A percentile compares a stretch with the other conserved stretches of the same genome.
Evolutionary conservation across 2,329 filamentous ascomycete species (phyloP).

Genomic region (Stemphylium beticola): DNA sequence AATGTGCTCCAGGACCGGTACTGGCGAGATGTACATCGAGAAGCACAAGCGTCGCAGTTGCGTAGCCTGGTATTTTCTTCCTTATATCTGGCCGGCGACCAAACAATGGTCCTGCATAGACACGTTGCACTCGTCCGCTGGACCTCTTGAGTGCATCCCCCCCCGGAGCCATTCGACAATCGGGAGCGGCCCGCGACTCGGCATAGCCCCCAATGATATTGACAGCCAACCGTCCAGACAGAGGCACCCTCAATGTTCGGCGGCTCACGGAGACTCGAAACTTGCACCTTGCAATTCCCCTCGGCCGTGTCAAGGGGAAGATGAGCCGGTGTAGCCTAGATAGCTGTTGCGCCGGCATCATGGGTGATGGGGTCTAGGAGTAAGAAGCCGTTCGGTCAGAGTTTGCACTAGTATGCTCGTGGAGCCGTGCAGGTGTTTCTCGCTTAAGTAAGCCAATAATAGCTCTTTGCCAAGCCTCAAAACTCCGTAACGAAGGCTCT

Average conservation of each 20-base stretch:
- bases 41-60: constrained; percentile 10
- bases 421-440: not conserved
- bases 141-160: constrained; percentile 13
- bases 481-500: constrained; percentile 1
- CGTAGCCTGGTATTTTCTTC: constrained; percentile 1
- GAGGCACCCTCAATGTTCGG: not conserved
- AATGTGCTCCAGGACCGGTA: constrained; percentile 8
- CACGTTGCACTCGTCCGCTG: constrained; percentile 18
- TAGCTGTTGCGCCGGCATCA: constrained; percentile 10
- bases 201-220: constrained; percentile 13
- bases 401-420: constrained; percentile 13
- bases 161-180: constrained; percentile 11
- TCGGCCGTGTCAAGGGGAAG: constrained; percentile 5
- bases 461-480: not conserved
- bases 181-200: constrained; percentile 16
- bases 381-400: constrained; percentile 9
- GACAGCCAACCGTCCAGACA: not conserved
- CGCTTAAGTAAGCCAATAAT: constrained; percentile 7
- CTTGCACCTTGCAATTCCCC: not conserved
- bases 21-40: constrained; percentile 7
- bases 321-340: not conserved
- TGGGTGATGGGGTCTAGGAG: constrained; percentile 5
- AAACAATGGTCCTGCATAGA: constrained; percentile 19
- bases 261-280: not conserved
- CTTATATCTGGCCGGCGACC: constrained; percentile 7